phyloP scores from a whole-genome alignment of 2,329 filamentous ascomycete species.

The Lasiodiplodia sp. region DNA sequence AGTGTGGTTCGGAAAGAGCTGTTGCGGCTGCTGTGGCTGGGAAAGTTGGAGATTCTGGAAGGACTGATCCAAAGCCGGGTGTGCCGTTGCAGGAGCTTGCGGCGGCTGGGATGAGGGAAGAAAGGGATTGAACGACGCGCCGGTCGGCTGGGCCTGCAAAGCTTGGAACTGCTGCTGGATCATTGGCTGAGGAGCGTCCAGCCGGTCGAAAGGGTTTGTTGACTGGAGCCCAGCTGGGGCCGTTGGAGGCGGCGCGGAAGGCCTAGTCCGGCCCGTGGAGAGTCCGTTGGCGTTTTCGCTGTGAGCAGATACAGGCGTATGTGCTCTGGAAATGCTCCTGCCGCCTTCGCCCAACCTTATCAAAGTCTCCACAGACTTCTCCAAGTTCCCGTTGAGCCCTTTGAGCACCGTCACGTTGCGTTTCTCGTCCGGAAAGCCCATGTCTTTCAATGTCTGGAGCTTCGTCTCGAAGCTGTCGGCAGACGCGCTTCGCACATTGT shows the following conservation, averaged over 20 bases:
- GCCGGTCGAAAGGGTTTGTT: constrained; percentile 55
- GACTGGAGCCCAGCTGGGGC: constrained; percentile 32
- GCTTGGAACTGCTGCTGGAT: constrained; percentile 37
- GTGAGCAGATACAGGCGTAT: constrained; percentile 50
- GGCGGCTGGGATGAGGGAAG: constrained; percentile 51
- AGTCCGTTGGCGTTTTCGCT: constrained; percentile 59
- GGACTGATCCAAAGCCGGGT: constrained; percentile 65
- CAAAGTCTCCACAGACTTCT: constrained; percentile 84
- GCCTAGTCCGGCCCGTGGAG: constrained; percentile 49
- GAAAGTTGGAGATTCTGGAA: constrained; percentile 78
- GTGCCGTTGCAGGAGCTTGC: constrained; percentile 34
- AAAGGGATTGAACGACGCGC: constrained; percentile 71
- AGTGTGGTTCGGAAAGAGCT: constrained; percentile 78
- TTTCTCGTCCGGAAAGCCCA: constrained; percentile 88
- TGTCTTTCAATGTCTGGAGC: constrained; percentile 77
- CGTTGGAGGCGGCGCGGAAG: constrained; percentile 36
- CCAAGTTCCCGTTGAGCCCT: constrained; percentile 82
- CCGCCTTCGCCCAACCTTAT: constrained; percentile 78
- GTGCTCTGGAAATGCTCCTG: constrained; percentile 47
- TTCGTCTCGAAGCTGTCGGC: constrained; percentile 75
- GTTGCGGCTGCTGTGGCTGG: constrained; percentile 53
- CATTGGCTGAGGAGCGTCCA: constrained; percentile 50
- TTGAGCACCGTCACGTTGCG: constrained; percentile 83
- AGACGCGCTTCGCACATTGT: constrained; percentile 63
- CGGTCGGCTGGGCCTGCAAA: constrained; percentile 38